A percentile compares a stretch with the other conserved stretches of the same genome.
Conservation (phyloP, 768 basidiomycete genomes). For the Mrakia blollopis region DNA sequence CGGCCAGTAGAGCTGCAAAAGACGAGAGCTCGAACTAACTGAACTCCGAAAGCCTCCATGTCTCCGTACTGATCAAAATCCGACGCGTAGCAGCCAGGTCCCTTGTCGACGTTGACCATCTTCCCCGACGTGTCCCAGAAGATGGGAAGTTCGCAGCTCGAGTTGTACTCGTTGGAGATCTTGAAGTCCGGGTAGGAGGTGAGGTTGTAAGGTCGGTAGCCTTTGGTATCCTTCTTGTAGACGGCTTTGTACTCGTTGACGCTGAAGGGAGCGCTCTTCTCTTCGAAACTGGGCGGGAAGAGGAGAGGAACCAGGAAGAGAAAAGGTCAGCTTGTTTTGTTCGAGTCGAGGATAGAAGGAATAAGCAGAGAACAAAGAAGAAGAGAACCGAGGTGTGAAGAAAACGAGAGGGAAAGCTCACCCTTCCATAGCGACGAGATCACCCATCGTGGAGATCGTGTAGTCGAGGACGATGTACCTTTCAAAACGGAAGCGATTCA, state of each 20-base stretch:
- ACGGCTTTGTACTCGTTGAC: constrained; percentile 55
- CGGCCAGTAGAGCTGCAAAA: no score
- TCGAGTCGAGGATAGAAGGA: no score
- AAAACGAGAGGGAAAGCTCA: no score
- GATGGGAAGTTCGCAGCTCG: constrained; percentile 65
- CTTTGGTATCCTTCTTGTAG: constrained; percentile 26
- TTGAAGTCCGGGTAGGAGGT: constrained; percentile 71
- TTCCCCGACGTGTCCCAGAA: constrained; percentile 75
- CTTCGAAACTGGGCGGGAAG: constrained; percentile 52
- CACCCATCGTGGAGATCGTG: constrained; percentile 85
- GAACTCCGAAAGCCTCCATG: constrained; percentile 96
- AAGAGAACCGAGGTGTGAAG: no score
- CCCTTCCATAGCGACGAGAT: constrained; percentile 69
- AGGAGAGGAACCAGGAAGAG: no score
- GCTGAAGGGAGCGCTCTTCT: constrained; percentile 71
- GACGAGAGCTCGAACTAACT: neutral
- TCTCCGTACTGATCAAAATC: constrained; percentile 95
- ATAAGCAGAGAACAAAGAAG: no score
- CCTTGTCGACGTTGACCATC: constrained; percentile 52
- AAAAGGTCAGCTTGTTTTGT: no score
- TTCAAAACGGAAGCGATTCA: neutral
- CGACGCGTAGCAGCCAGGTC: constrained; percentile 65
- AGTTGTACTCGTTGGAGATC: constrained; percentile 51
- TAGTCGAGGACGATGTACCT: constrained; percentile 40
- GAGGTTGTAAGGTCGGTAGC: constrained; percentile 75